Conservation (phyloP, 2,329 filamentous ascomycete genomes). For the Cordyceps cicadae region DNA sequence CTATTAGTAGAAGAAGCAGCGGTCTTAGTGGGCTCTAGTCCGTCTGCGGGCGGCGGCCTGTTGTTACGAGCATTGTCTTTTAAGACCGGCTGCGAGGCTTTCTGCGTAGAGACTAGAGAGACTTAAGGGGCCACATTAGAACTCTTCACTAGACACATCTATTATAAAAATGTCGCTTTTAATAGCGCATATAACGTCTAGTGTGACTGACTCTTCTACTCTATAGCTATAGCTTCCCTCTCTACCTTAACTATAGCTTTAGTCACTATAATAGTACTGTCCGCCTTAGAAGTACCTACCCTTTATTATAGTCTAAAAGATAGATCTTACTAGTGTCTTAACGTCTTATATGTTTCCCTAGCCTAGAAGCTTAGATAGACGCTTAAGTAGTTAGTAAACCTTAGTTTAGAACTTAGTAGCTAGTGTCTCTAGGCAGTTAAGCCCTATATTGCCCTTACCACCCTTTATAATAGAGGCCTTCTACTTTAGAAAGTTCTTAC, state of each 20-base stretch:
- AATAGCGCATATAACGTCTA: not conserved
- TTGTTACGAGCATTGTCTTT: not conserved
- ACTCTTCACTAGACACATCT: constrained; percentile 15
- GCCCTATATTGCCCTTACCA: constrained; percentile 18
- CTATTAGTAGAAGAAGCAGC: not conserved
- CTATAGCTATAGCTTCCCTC: constrained; percentile 19
- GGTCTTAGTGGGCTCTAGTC: not conserved
- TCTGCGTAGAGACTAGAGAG: not conserved
- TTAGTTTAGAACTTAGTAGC: constrained; percentile 5
- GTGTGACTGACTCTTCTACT: constrained; percentile 12
- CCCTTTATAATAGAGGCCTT: constrained; percentile 16
- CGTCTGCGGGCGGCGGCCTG: constrained; percentile 1
- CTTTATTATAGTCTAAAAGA: constrained; percentile 35
- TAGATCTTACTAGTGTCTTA: constrained; percentile 39
- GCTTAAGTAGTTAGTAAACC: constrained; percentile 25
- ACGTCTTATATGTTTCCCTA: constrained; percentile 62
- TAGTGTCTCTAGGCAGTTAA: constrained; percentile 20
- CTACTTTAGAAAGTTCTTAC: constrained; percentile 29
- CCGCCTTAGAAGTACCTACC: constrained; percentile 16
- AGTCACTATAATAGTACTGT: constrained; percentile 12
- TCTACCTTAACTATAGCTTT: constrained; percentile 13
- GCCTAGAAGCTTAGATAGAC: constrained; percentile 33
- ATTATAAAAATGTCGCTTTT: constrained; percentile 8
- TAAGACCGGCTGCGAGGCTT: not conserved
- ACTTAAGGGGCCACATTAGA: constrained; percentile 11